Conservation (phyloP, 2,329 filamentous ascomycete species). For the Colletotrichum noveboracense region DNA sequence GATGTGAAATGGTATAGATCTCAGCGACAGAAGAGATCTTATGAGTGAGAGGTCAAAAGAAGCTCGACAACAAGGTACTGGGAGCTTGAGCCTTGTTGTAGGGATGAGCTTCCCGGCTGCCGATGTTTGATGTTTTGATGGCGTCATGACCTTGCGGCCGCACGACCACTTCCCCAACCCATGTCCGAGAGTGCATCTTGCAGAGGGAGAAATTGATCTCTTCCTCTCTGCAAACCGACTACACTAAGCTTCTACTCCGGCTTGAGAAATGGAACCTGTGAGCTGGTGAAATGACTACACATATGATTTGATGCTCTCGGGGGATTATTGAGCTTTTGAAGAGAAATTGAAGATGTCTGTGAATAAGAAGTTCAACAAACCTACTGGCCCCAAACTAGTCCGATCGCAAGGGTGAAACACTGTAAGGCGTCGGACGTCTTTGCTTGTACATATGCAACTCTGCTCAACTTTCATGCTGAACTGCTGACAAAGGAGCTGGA, state of each 20-base stretch:
- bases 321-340: rapidly evolving
- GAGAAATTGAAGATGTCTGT: not conserved
- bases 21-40: rapidly evolving
- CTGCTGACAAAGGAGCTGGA: rapidly evolving
- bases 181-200: not conserved
- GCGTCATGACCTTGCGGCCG: constrained; percentile 8
- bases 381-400: not conserved
- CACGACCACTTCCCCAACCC: constrained; percentile 13
- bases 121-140: not conserved
- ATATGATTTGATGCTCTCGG: not conserved
- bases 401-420: not conserved
- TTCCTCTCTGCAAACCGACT: not conserved
- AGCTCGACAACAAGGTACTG: not conserved
- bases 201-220: not conserved
- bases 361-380: not conserved
- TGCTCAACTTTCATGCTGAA: not conserved
- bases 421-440: not conserved
- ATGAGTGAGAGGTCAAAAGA: not conserved
- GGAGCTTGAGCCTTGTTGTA: not conserved
- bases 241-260: rapidly evolving
- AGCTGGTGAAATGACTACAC: rapidly evolving
- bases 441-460: not conserved
- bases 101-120: not conserved
- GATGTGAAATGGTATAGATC: no score
- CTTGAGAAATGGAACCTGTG: rapidly evolving